Base-by-base conservation (phyloP, 2,329 filamentous ascomycete genomes). In the Monilinia fructicola region DNA sequence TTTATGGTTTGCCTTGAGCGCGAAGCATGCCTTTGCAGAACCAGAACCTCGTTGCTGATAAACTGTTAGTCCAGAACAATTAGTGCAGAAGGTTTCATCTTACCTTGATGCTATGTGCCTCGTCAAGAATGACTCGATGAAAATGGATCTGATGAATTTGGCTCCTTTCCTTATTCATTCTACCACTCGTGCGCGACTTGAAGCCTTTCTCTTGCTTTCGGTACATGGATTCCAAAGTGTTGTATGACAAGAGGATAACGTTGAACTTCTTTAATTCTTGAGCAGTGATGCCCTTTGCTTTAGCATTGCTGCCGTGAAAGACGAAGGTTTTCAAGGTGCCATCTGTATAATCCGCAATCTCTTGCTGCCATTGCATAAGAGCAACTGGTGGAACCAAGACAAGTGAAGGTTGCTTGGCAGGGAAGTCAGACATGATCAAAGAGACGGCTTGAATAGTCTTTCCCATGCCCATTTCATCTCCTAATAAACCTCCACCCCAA, bases 381-480 rank as follows among this genome's bases (percentile, higher is more conserved):
- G 94, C 94, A 52, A 97, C 94, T 0, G 94, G 94, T 0, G 94
- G 94, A 0, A 97, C 93, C 44, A 97, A 84, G 1, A 98, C 93
- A 4, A 98, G 82, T 0, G 92, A 91, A 1, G 95, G 94, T 65
- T 89, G 81, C 72, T 90, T 90, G 28, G 88, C 90, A 4, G 93
- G 94, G 74, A 91, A 97, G 76, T 98, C 93, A 0, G 94, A 97
- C 95, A 98, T 98, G 78, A 99, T 93, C 54, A 99, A 84, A 3
- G 94, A 97, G 23, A 99, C 95, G 2, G 95, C 94, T 78, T 99
- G 95, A 61, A 99, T 98, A 0, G 95, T 99, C 81, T 99, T 99
- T 60, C 95, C 95, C 80, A 99, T 91, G 9, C 95, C 95, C 95
- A 99, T 99, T 79, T 99, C 95, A 73, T 99, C 95, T 67, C 95